Conservation (phyloP, 164 flowering plant genomes). For the Stephania japonica region DNA sequence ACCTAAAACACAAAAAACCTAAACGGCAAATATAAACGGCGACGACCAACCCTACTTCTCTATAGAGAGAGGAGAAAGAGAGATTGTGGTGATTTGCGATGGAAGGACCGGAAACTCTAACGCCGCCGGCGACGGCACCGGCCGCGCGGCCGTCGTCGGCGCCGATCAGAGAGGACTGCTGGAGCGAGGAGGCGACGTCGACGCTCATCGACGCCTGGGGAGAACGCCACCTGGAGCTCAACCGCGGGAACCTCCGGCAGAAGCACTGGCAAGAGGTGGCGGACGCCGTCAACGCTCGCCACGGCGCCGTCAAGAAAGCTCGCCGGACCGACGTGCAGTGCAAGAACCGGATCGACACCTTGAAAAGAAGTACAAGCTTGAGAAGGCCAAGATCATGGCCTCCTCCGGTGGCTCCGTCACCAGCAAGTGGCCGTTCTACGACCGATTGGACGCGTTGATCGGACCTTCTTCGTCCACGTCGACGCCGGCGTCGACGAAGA, state of each 20-base stretch:
- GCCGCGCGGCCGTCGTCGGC: slow-evolving; percentile 9
- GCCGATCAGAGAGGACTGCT: slow-evolving; percentile 84
- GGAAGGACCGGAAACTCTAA: slow-evolving; percentile 15
- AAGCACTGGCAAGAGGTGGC: slow-evolving; percentile 92
- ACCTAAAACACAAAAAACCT: slow-evolving; percentile 7
- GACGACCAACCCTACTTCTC: neutral
- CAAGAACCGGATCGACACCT: slow-evolving; percentile 91
- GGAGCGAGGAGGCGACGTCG: slow-evolving; percentile 79
- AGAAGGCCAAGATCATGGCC: slow-evolving; percentile 49
- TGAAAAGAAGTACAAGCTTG: slow-evolving; percentile 89
- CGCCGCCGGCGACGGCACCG: slow-evolving; percentile 15
- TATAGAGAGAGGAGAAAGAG: neutral
- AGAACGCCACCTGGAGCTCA: slow-evolving; percentile 57
- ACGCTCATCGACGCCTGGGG: slow-evolving; percentile 90
- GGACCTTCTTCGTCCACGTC: slow-evolving; percentile 23
- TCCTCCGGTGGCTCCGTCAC: slow-evolving; percentile 37
- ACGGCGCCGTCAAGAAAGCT: slow-evolving; percentile 49
- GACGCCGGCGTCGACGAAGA: slow-evolving; percentile 4
- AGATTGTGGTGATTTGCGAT: slow-evolving; percentile 11
- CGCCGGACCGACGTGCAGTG: slow-evolving; percentile 88
- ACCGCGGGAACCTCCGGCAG: slow-evolving; percentile 86
- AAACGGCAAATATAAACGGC: neutral
- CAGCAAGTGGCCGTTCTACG: slow-evolving; percentile 27
- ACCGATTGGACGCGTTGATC: slow-evolving; percentile 22
- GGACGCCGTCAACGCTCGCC: slow-evolving; percentile 69